Conservation (phyloP, 1,284 basidiomycete species). For the Apiotrichum gamsii region DNA sequence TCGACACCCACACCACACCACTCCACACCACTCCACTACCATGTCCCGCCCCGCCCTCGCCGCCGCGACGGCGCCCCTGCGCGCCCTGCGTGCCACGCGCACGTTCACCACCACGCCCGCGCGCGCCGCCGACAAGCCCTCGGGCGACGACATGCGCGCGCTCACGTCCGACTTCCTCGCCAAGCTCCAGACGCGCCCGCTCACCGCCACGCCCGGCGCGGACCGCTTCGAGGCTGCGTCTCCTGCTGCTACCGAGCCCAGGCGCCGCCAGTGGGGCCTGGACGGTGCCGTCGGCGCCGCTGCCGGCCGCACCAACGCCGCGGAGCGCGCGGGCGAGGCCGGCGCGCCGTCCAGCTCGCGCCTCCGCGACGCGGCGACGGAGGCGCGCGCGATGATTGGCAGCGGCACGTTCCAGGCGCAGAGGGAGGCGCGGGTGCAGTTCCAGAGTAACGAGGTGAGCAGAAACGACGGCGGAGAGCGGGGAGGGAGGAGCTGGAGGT, state of each 20-base stretch:
- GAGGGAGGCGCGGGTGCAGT: too few relatives aligned
- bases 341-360: not conserved
- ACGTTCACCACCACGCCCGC: conserved; percentile 1
- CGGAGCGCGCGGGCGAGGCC: too few relatives aligned
- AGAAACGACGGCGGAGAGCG: conserved; percentile 2
- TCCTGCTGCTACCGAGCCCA: too few relatives aligned
- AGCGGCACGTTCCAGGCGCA: conserved; percentile 11
- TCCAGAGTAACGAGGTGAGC: too few relatives aligned
- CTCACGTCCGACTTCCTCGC: conserved; percentile 19
- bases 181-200: conserved; percentile 5
- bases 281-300: too few relatives aligned
- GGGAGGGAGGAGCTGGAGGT: conserved; percentile 8
- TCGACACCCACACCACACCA: not conserved
- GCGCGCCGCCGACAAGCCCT: too few relatives aligned
- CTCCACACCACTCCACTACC: not conserved
- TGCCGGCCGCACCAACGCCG: not conserved
- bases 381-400: conserved; percentile 14
- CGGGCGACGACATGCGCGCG: conserved; percentile 7
- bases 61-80: too few relatives aligned
- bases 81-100: not conserved
- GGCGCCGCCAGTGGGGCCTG: not conserved
- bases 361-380: not conserved
- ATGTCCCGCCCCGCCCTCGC: not conserved
- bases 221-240: too few relatives aligned
- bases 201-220: not conserved